Base-by-base conservation (phyloP, 2,329 filamentous ascomycete genomes). In the Chrysoporthe austroafricana region DNA sequence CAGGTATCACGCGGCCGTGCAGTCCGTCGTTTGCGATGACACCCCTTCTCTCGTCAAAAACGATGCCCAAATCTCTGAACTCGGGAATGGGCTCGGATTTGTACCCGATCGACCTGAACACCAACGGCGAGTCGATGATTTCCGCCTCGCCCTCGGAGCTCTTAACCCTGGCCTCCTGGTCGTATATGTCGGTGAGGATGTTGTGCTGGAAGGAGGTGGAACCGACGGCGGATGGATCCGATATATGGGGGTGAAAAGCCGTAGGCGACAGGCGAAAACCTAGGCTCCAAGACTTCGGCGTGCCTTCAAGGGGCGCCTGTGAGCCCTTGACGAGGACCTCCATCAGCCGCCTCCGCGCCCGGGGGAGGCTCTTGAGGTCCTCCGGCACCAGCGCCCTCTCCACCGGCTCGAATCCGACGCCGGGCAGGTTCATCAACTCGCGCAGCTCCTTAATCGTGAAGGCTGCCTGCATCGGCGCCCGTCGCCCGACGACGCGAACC, bases 51-150 rank as follows among this genome's bases (percentile, higher is more conserved):
- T 86, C 79, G 76, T 98, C 90, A 74, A 99, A 99, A 9, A 89
- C 88, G 56, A 97, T 88, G 2, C 90, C 90, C 0, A 95, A 80
- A 4, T 91, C 86, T 1, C 83, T 78, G 71, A 98, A 90, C 0
- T 93, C 95, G 0, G 88, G 85, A 0, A 99, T 81, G 0, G 93
- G 84, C 43, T 90, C 85, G 0, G 94, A 94, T 73, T 93, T 93
- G 81, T 99, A 99, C 7, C 96, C 96, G 56, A 99, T 94, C n/a
- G 93, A 97, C 21, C 94, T 89, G 80, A 99, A 97, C 18, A 93
- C 94, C 4, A 95, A 76, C 6, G 89, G 85, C 0, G 93, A 89
- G 0, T 87, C 83, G 5, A 97, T 73, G 4, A 83, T 77, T 2
- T 85, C 68, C 1, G 79, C 80, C 69, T 86, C 80, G 0, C 82